Base-by-base conservation (phyloP, 345 rosid genomes). In the Gossypium longicalyx region DNA sequence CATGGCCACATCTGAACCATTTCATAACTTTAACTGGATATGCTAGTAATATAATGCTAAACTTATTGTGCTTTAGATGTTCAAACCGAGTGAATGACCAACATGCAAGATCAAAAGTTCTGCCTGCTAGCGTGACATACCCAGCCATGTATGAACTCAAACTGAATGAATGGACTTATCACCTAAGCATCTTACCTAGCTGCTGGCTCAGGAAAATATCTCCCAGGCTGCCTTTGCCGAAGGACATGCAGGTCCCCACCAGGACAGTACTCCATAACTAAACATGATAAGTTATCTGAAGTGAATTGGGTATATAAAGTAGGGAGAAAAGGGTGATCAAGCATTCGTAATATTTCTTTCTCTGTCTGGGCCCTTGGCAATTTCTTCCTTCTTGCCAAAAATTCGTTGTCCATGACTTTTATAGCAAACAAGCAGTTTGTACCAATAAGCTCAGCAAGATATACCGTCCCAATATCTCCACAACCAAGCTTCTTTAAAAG, bases 251-350 rank as follows among this genome's bases (percentile, higher is more conserved):
- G 86, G 83, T 94, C 98, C 66, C 98, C 98, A 76, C 98, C 97
- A 10, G 98, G 98, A 81, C 97, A 94, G 75, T 87, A 94, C 87
- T 94, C 98, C 98, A 94, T 94, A 43, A 94, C 97, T 70, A 92
- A 78, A 77, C 98, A 94, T 4, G 93, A 92, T 61, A 94, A 82
- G 68, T 87, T 92, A 78, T 94, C 97, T 48, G 94, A 85, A 19
- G 86, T 90, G 76, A 94, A 94, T 71, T 94, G 97, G 1, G 94
- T 77, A 84, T 86, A 94, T 62, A 94, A 80, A 45, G 98, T 92
- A 69, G 98, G 98, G 41, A 92, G 97, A 77, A 94, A 94, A 49
- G 98, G 98, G 82, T 94, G 98, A 75, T 94, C 98, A 74, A 94
- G 77, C 84, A 90, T 92, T 77, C 89, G 83, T 77, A 94, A 72